A percentile compares a stretch with the other conserved stretches of the same genome.
phyloP scores from a whole-genome alignment of 2,329 filamentous ascomycete species.

The Fusarium setosum region DNA sequence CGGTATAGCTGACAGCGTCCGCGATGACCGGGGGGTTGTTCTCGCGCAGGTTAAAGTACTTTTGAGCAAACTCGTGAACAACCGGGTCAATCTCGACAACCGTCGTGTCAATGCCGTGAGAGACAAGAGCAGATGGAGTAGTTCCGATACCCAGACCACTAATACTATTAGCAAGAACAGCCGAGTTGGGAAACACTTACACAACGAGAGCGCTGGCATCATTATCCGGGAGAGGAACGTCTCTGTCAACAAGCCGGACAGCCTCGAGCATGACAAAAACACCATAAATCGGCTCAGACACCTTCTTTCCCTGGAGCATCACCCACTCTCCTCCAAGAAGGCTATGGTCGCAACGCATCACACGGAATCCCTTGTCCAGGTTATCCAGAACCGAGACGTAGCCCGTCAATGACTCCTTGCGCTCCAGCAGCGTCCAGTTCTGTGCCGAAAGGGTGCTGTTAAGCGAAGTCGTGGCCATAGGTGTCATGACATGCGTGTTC shows the following conservation, averaged over 20 bases:
- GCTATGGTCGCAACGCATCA: constrained; percentile 94
- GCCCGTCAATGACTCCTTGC: constrained; percentile 87
- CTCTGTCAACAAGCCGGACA: constrained; percentile 79
- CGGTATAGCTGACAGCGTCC: constrained; percentile 81
- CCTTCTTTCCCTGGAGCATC: constrained; percentile 60
- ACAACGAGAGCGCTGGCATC: constrained; percentile 86
- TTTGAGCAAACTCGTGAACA: constrained; percentile 83
- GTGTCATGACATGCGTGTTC: constrained; percentile 79
- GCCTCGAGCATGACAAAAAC: constrained; percentile 98
- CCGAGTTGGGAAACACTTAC: constrained; percentile 60
- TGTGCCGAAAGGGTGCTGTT: constrained; percentile 74
- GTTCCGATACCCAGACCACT: constrained; percentile 94
- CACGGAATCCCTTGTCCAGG: constrained; percentile 74
- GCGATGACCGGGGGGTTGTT: constrained; percentile 85
- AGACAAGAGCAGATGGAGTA: constrained; percentile 85
- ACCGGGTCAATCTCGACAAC: constrained; percentile 94
- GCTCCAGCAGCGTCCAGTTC: constrained; percentile 81
- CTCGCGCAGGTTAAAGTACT: constrained; percentile 83
- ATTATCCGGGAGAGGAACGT: constrained; percentile 65
- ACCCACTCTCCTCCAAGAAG: constrained; percentile 94
- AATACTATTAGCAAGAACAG: constrained; percentile 9
- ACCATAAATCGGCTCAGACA: constrained; percentile 90
- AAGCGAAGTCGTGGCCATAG: constrained; percentile 68
- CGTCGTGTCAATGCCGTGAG: constrained; percentile 91
- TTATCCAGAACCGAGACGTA: constrained; percentile 93